phyloP scores from a whole-genome alignment of 2,329 filamentous ascomycete genomes.

The Pezicula neosporulosa region DNA sequence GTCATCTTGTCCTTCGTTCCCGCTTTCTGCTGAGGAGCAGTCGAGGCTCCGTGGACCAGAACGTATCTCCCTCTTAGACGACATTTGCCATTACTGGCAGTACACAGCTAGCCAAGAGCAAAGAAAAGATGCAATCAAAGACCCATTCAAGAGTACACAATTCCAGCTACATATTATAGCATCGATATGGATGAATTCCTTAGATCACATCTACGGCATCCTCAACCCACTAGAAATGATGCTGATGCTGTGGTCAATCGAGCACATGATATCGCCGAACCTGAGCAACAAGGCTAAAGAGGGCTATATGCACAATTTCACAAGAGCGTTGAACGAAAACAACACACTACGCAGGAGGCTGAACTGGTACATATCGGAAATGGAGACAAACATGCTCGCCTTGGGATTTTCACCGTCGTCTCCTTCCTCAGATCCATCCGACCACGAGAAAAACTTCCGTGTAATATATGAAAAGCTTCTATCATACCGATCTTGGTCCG shows the following conservation, averaged over 20 bases:
- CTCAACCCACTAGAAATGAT: not conserved
- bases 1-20: not conserved
- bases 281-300: not conserved
- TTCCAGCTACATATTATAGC: not conserved
- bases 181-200: not conserved
- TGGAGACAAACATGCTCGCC: not conserved
- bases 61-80: not conserved
- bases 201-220: not conserved
- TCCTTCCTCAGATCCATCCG: not conserved
- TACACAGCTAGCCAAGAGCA: too few species aligned
- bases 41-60: too few species aligned
- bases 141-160: not conserved
- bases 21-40: not conserved
- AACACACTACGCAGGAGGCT: not conserved
- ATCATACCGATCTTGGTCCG: not conserved
- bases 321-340: not conserved
- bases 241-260: not conserved
- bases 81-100: not conserved
- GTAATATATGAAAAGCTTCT: not conserved
- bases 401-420: not conserved
- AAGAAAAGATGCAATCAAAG: too few species aligned
- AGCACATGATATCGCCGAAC: not conserved
- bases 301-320: not conserved
- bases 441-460: not conserved
- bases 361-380: not conserved